phyloP scores from a whole-genome alignment of 2,329 filamentous ascomycete genomes.

The Emergomyces africanus region DNA sequence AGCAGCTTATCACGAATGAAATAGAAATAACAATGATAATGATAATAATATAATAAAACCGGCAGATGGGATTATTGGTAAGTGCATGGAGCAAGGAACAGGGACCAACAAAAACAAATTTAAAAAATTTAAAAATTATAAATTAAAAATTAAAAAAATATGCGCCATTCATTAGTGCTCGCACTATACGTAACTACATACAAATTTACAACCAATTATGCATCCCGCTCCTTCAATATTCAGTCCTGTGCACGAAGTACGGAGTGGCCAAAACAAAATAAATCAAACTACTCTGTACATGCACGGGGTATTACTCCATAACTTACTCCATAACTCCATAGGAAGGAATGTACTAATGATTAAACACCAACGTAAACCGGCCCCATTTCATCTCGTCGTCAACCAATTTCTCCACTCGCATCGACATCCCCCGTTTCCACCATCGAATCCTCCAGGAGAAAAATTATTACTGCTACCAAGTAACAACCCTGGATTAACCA shows the following conservation, averaged over 20 bases:
- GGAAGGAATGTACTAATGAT: background rate
- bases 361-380: background rate
- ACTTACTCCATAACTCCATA: background rate
- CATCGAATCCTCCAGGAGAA: conserved; percentile 33
- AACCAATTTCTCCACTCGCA: conserved; percentile 48
- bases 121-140: too few relatives aligned
- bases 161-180: too few relatives aligned
- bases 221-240: too few relatives aligned
- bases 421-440: conserved; percentile 46
- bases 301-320: too few relatives aligned
- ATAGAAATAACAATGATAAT: background rate
- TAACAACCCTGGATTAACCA: conserved; percentile 40
- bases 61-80: background rate
- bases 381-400: background rate
- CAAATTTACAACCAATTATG: too few relatives aligned
- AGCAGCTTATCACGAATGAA: background rate
- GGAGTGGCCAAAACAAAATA: too few relatives aligned
- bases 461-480: conserved; percentile 17
- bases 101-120: background rate
- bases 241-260: too few relatives aligned
- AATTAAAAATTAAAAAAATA: too few relatives aligned
- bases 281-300: too few relatives aligned
- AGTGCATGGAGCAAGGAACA: background rate
- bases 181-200: too few relatives aligned
- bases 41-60: background rate